Evolutionary conservation across 1,139 yeast species (phyloP), one percentile per base, ranked within the genome.

Genomic region (Diutina mesorugosa): DNA sequence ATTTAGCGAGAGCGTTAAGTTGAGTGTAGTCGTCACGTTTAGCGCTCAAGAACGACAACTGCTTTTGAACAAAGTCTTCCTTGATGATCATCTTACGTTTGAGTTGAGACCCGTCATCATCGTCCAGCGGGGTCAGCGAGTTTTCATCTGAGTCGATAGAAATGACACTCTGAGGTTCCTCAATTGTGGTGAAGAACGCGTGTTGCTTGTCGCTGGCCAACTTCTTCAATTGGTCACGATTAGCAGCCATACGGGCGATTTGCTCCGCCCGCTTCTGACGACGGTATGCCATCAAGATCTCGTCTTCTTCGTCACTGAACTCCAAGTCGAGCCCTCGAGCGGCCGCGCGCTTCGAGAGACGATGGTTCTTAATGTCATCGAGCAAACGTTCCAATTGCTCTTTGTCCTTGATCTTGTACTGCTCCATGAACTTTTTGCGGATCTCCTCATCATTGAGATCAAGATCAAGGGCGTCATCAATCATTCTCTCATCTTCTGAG

Each of bases 321-420:
- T 87, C 91, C 53, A 87, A 71, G 59, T 84, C 89, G 55, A 81
- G 75, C 2, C 79, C 81, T 56, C 78, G 77, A n/a, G 48, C 48
- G 7, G 48, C 55, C 18, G 80, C 78, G 59, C 89, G 78, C 62
- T 83, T 87, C 47, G 90, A 77, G 67, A 90, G 81, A 45, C 85
- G 85, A 61, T 96, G 97, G 59, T 86, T 86, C 62, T 87, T 85
- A 57, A 91, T 79, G 69, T 91, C 98, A 59, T 85, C 87, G 61
- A 87, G 78, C 57, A 91, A 80, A 67, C 81, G 85, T 65, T 85
- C 86, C 58, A 91, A 83, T 70, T 86, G 79, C 59, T 80, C 79
- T 60, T 82, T 79, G 68, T 91, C 97, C 55, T 80, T 78, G 57
- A 79, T 80, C 52, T 84, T 81, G 62, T 87, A 87, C 56, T 87